Evolutionary conservation across 441 rosid species (phyloP).

Genomic region (Melastoma candidum): DNA sequence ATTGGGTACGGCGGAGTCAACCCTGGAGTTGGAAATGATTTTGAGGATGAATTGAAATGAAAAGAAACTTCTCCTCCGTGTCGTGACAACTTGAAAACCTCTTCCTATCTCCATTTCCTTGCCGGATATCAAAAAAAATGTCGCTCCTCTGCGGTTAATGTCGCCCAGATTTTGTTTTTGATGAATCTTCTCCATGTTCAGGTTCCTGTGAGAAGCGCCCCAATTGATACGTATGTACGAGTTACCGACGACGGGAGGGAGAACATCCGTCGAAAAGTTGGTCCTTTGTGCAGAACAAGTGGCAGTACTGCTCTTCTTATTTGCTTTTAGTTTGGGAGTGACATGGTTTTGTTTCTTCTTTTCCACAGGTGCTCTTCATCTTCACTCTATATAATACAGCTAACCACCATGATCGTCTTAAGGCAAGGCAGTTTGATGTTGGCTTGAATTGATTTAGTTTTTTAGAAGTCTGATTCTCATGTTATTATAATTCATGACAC

Average conservation of each 20-base stretch:
- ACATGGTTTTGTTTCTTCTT: constrained; percentile 8
- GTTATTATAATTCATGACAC: constrained; percentile 7
- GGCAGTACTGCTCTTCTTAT: too few relatives aligned
- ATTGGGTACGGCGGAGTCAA: too few relatives aligned
- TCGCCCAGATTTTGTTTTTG: too few relatives aligned
- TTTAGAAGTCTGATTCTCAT: not conserved
- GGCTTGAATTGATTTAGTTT: not conserved
- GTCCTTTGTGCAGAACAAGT: not conserved
- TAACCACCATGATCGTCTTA: constrained; percentile 66
- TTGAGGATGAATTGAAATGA: too few relatives aligned
- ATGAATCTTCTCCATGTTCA: constrained; percentile 13
- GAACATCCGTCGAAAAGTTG: constrained; percentile 72
- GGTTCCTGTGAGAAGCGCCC: constrained; percentile 74
- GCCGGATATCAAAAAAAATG: too few relatives aligned
- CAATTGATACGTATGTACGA: constrained; percentile 62
- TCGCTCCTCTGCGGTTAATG: too few relatives aligned
- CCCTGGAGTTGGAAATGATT: too few relatives aligned
- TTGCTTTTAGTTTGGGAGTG: not conserved
- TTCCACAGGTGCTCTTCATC: constrained; percentile 66
- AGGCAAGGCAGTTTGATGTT: constrained; percentile 30
- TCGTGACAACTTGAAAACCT: too few relatives aligned
- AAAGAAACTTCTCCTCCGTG: too few relatives aligned
- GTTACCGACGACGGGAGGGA: constrained; percentile 90
- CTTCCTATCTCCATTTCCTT: too few relatives aligned
- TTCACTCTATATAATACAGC: constrained; percentile 71